phyloP scores from a whole-genome alignment of 1,284 basidiomycete genomes.

The Polyporus tsugae region DNA sequence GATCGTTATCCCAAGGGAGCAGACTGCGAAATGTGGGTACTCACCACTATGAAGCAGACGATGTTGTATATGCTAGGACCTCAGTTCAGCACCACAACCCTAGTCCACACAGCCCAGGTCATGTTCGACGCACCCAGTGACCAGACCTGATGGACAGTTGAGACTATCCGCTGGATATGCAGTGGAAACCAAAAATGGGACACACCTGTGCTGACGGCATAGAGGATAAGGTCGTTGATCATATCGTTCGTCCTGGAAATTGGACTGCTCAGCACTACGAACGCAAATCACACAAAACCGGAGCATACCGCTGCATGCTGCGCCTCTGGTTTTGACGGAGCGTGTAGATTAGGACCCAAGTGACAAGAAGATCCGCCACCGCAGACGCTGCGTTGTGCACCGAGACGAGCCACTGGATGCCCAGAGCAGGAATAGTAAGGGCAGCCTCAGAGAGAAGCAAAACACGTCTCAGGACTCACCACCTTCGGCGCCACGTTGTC shows the following conservation, averaged over 20 bases:
- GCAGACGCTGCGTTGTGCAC: conserved; percentile 14
- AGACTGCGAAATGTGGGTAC: neutral
- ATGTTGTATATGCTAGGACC: conserved; percentile 12
- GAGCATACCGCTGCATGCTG: conserved; percentile 6
- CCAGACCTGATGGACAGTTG: neutral
- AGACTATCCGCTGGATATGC: neutral
- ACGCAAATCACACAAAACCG: neutral
- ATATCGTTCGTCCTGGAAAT: conserved; percentile 13
- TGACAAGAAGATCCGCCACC: conserved; percentile 12
- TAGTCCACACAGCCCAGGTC: neutral
- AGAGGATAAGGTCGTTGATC: conserved; percentile 9
- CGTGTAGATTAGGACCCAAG: conserved; percentile 13
- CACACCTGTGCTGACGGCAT: conserved; percentile 15
- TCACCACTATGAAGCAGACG: conserved; percentile 16
- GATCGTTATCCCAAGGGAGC: neutral
- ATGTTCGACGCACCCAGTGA: conserved; percentile 4
- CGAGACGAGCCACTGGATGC: conserved; percentile 9
- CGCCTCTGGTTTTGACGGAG: conserved; percentile 7
- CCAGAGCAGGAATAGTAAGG: neutral
- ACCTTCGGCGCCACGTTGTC: neutral
- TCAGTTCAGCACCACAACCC: neutral
- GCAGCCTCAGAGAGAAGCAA: neutral
- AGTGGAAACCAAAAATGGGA: neutral
- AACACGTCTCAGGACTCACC: neutral
- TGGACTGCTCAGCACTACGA: neutral